phyloP scores from a whole-genome alignment of 352 stramenopile genomes.

The Globisporangium perplexum region DNA sequence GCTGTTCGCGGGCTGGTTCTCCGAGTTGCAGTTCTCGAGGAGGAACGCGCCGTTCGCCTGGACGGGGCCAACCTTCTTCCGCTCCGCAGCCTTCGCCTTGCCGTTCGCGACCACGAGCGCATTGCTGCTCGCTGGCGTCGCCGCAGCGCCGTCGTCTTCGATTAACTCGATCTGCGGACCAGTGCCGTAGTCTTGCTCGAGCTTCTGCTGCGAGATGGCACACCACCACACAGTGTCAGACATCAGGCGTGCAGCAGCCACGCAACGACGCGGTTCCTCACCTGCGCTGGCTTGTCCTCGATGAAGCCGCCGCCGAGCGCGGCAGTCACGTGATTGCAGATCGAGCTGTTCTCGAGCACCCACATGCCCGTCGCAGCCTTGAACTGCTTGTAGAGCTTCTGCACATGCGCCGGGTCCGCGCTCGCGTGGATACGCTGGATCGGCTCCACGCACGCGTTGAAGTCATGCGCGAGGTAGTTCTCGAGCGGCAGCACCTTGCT shows the following conservation, averaged over 20 bases:
- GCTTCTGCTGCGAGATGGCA: conserved; percentile 8
- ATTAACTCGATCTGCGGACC: conserved; percentile 38
- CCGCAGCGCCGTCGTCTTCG: conserved; percentile 25
- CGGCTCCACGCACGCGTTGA: conserved; percentile 75
- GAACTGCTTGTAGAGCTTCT: conserved; percentile 87
- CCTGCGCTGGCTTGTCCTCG: conserved; percentile 33
- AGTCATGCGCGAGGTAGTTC: conserved; percentile 80
- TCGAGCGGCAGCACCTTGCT: conserved; percentile 80
- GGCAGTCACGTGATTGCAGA: conserved; percentile 71
- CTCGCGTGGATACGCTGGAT: conserved; percentile 87
- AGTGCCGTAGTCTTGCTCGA: conserved; percentile 21
- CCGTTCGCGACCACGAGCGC: conserved; percentile 24
- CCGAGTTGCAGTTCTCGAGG: conserved; percentile 27
- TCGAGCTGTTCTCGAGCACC: conserved; percentile 81
- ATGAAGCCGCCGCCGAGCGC: conserved; percentile 64
- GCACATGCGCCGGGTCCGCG: conserved; percentile 69
- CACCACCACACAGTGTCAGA: no score
- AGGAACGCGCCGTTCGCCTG: conserved; percentile 16
- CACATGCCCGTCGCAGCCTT: conserved; percentile 77
- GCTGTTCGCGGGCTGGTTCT: conserved; percentile 28
- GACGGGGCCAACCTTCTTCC: conserved; percentile 9
- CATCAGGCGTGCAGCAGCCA: no score
- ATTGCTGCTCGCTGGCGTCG: conserved; percentile 28
- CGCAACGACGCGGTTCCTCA: no score
- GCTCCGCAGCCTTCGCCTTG: neutral